Percentiles rank a stretch among this genome's conserved stretches.
Evolutionary conservation across 306 rosid genomes (phyloP).

Genomic region (Ammopiptanthus mongolicus): DNA sequence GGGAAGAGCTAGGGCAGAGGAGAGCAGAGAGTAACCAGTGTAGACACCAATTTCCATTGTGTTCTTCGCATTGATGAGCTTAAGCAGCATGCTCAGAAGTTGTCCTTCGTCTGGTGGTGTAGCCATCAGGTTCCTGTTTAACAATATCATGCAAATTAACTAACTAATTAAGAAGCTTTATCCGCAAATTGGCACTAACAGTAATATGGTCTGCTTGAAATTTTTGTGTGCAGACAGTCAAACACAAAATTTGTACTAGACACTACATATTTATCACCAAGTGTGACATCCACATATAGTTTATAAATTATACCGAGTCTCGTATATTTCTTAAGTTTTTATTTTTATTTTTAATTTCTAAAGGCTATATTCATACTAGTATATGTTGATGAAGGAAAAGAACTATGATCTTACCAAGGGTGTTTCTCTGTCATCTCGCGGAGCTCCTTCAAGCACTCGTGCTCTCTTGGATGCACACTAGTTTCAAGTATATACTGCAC

Average conservation of each 20-base stretch:
- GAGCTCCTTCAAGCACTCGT: constrained; percentile 77
- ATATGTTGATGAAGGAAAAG: not conserved
- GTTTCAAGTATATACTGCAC: constrained; percentile 74
- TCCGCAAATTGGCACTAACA: not conserved
- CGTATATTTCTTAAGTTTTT: too few species aligned
- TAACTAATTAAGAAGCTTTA: not conserved
- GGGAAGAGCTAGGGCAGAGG: constrained; percentile 87
- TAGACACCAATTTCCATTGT: constrained; percentile 89
- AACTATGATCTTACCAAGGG: constrained; percentile 42
- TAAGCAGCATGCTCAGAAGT: constrained; percentile 65
- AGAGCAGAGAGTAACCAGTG: constrained; percentile 88
- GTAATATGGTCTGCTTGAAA: too few species aligned
- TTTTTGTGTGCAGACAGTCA: too few species aligned
- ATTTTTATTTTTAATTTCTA: too few species aligned
- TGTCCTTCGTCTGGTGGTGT: constrained; percentile 89
- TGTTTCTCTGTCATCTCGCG: constrained; percentile 83
- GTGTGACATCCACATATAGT: too few species aligned
- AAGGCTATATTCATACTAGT: too few species aligned
- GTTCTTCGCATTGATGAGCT: constrained; percentile 78
- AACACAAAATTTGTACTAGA: too few species aligned
- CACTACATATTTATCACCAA: too few species aligned
- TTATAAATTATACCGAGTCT: too few species aligned
- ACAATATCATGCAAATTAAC: not conserved
- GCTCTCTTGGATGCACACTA: constrained; percentile 90
- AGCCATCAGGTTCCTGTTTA: constrained; percentile 71